These are phyloP conservation scores for Xanthoconium stramineum DNA, from an alignment of 768 basidiomycete genomes.

Conservation along the genomic window DNA sequence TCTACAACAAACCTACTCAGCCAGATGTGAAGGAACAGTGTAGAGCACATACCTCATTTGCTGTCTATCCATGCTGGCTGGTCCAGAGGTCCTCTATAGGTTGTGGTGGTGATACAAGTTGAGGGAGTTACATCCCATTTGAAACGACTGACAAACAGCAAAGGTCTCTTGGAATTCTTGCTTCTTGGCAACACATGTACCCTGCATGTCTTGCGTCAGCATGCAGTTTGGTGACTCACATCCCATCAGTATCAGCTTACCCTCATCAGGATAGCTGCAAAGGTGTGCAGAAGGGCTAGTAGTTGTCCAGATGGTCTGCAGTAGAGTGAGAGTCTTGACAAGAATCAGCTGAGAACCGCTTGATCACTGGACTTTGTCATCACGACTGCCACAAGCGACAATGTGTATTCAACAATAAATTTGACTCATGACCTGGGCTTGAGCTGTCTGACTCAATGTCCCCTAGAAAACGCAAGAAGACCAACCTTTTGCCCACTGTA, in stretches of 20 bases:
- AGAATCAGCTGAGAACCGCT: too few relatives aligned
- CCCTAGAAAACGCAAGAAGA: too few relatives aligned
- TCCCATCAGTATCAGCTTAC: conserved; percentile 26
- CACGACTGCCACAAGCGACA: too few relatives aligned
- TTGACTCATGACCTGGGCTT: too few relatives aligned
- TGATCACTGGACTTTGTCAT: too few relatives aligned
- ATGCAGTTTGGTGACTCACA: neutral
- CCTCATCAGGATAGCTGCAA: conserved; percentile 42
- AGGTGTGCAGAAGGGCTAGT: conserved; percentile 38
- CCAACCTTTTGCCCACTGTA: too few relatives aligned
- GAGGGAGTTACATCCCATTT: conserved; percentile 20
- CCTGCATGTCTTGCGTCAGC: conserved; percentile 21
- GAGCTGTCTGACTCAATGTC: too few relatives aligned
- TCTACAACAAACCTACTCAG: conserved; percentile 16
- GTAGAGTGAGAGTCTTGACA: too few relatives aligned
- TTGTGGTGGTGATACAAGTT: conserved; percentile 25
- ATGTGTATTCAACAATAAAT: too few relatives aligned
- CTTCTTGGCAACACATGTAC: conserved; percentile 42
- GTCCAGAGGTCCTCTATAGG: conserved; percentile 28
- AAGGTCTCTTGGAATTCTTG: conserved; percentile 43
- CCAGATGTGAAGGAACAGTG: neutral
- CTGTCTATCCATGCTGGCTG: conserved; percentile 35
- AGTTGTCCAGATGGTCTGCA: conserved; percentile 37
- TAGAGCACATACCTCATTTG: conserved; percentile 26
- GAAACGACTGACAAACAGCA: conserved; percentile 26